These are phyloP conservation scores for Endogone sp. DNA, from an alignment of 192 early-diverging fungal species.

Conservation along the genomic window DNA sequence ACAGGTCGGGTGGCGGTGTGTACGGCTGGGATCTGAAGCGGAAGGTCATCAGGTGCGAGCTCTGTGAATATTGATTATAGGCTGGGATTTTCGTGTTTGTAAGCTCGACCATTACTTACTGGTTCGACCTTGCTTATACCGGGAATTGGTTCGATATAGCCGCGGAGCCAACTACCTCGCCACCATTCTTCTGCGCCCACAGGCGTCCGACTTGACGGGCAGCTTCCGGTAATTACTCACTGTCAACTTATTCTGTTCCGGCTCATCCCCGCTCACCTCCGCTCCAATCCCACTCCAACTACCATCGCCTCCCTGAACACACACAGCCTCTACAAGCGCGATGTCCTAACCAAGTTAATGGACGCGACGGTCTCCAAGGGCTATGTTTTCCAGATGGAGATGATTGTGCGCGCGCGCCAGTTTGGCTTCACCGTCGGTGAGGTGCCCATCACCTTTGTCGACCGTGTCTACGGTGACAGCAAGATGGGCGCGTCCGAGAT, in stretches of 20 bases:
- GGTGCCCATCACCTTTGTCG: slow-evolving; percentile 97
- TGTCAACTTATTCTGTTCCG: neutral
- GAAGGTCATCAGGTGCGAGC: slow-evolving; percentile 77
- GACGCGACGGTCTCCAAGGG: slow-evolving; percentile 89
- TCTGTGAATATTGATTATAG: neutral
- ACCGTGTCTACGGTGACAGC: slow-evolving; percentile 94
- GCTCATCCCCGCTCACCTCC: neutral
- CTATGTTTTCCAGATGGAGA: slow-evolving; percentile 99
- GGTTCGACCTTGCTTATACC: no score
- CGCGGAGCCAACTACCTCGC: slow-evolving; percentile 98
- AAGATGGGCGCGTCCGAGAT: slow-evolving; percentile 97
- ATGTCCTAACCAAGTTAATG: slow-evolving; percentile 83
- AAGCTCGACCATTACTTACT: no score
- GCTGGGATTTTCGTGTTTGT: neutral
- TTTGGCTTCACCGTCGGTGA: slow-evolving; percentile 86
- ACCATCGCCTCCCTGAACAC: neutral
- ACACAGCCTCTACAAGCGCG: slow-evolving; percentile 85
- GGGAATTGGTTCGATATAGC: slow-evolving; percentile 32
- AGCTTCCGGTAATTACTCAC: slow-evolving; percentile 66
- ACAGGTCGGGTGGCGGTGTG: slow-evolving; percentile 84
- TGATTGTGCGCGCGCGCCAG: slow-evolving; percentile 97
- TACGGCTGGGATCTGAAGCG: slow-evolving; percentile 96
- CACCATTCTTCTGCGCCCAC: slow-evolving; percentile 78
- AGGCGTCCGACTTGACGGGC: slow-evolving; percentile 92
- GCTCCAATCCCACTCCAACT: slow-evolving; percentile 1